Base-by-base conservation (phyloP, 31 red algal genomes). In the Asparagopsis taxiformis region DNA sequence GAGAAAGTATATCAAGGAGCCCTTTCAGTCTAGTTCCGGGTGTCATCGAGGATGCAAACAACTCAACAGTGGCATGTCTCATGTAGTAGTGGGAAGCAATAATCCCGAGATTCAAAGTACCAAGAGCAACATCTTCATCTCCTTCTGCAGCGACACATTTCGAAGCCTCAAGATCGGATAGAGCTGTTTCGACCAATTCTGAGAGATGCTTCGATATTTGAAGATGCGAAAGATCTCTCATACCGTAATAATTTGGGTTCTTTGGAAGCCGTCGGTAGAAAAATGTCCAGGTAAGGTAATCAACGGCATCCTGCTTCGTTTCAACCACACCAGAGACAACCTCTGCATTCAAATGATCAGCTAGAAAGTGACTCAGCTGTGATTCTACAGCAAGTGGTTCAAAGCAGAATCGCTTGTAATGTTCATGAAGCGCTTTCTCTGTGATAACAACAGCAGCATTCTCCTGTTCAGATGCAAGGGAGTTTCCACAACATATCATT, bases 241-340 rank as follows among this genome's bases (percentile, higher is more conserved):
- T 62, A 32, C 70, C 84, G 60, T 97, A 97, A 35, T 89, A 97
- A 46, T 92, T 97, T 3, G 94, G 81, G 23, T 97, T 97, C 74
- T 87, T 87, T 17, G 76, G 76, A 15, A 97, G 62, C 15, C 94
- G 51, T 51, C 94, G 59, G 62, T 97, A 97, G 65, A 89, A 97
- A 23, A 97, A 89, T 33, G 94, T 97, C 94, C 94, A 97, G 28
- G 94, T 97, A 15, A 97, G 57, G 38, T 93, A 89, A 54, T 97
- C 94, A 22, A 97, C 74, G 4, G 88, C 88, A 64, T 97, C 82
- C 61, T 97, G 94, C 56, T 89, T 82, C 13, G 88, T 75, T 74
- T 92, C 82, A 67, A 97, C 75, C 9, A 89, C 80, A 21, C 82
- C 65, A 1, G 87, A 59, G 31, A 68, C 94, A 59, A 97, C 76